Conservation (phyloP, 2,329 filamentous ascomycete genomes). For the Microthyrium microscopicum region DNA sequence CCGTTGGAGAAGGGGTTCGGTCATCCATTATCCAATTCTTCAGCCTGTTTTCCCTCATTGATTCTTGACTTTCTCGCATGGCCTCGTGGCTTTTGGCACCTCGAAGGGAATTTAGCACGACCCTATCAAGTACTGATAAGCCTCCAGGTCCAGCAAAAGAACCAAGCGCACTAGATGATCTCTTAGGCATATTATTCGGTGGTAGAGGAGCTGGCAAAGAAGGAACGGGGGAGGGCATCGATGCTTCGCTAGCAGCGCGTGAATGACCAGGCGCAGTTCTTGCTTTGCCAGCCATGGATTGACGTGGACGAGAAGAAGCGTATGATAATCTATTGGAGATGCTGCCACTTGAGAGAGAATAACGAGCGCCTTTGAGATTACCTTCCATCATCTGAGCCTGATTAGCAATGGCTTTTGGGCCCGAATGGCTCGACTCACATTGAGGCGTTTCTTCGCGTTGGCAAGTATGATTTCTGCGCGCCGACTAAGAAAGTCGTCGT, state of each 20-base stretch:
- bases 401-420: slow-evolving; percentile 2
- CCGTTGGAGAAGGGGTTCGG: background rate
- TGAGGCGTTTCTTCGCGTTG: slow-evolving; percentile 78
- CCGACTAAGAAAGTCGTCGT: slow-evolving; percentile 53
- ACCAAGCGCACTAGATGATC: slow-evolving; percentile 23
- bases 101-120: slow-evolving; percentile 4
- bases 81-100: slow-evolving; percentile 18
- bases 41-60: slow-evolving; percentile 5
- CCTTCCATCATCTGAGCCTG: slow-evolving; percentile 69
- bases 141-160: slow-evolving; percentile 16
- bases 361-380: slow-evolving; percentile 65
- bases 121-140: slow-evolving; percentile 4
- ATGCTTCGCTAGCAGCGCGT: slow-evolving; percentile 25
- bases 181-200: slow-evolving; percentile 14
- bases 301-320: no score
- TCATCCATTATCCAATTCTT: slow-evolving; percentile 6
- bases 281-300: no score
- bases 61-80: slow-evolving; percentile 19
- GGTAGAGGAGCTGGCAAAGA: slow-evolving; percentile 10
- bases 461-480: slow-evolving; percentile 81
- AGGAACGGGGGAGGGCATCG: slow-evolving; percentile 14
- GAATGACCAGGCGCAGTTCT: slow-evolving; percentile 14
- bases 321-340: no score
- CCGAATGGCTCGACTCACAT: slow-evolving; percentile 37
- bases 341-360: no score